phyloP scores from a whole-genome alignment of 208 protist genomes.

The Trypanosoma platydactyli region DNA sequence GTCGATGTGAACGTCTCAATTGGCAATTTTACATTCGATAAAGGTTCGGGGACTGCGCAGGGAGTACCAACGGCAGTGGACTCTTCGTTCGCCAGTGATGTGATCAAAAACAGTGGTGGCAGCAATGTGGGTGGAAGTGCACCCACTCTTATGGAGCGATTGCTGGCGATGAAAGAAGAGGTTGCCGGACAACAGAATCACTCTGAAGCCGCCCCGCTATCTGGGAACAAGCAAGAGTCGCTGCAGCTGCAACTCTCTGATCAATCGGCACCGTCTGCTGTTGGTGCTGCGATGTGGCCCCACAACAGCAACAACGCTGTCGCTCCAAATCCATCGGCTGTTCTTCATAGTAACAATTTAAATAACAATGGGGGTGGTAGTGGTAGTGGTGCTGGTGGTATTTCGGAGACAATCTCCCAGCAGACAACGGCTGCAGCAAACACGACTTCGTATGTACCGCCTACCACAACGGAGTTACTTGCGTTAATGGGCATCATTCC shows the following conservation, averaged over 20 bases:
- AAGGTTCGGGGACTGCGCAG: not conserved
- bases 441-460: conserved; percentile 12
- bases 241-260: not conserved
- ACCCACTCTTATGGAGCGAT: conserved; percentile 59
- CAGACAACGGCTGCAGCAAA: not conserved
- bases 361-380: not conserved
- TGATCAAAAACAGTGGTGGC: not conserved
- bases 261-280: not conserved
- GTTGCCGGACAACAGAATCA: not conserved
- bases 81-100: conserved; percentile 11
- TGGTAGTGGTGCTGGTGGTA: not conserved
- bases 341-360: conserved; percentile 6
- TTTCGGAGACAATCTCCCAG: conserved; percentile 1
- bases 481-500: conserved; percentile 51
- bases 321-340: too few relatives aligned
- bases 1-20: conserved; percentile 17
- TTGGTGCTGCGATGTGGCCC: too few relatives aligned
- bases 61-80: not conserved
- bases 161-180: conserved; percentile 59
- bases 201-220: not conserved
- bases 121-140: not conserved
- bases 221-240: not conserved
- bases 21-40: conserved; percentile 33
- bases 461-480: conserved; percentile 58
- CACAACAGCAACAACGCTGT: not conserved